Evolutionary conservation across 495 filamentous ascomycete species (phyloP).

Genomic region (Amniculicola lignicola): DNA sequence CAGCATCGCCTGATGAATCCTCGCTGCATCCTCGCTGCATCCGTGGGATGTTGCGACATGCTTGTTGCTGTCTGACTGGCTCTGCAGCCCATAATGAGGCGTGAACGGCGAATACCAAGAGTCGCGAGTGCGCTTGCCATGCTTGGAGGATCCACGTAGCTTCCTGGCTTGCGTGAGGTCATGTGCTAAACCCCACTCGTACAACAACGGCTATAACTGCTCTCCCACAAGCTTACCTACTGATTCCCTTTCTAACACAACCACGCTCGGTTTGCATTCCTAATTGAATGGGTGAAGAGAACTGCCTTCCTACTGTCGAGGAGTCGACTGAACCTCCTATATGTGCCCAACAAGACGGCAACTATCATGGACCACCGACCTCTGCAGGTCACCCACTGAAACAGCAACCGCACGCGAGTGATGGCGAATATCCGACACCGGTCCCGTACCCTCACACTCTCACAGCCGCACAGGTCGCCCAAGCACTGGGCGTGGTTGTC

Average conservation of each 20-base stretch:
- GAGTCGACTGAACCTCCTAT: conserved; percentile 36
- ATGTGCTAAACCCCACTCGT: conserved; percentile 24
- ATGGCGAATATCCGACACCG: background rate
- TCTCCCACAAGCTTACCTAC: conserved; percentile 26
- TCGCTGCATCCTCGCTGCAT: too few species aligned
- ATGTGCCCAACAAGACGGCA: conserved; percentile 19
- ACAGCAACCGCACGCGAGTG: background rate
- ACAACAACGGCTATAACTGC: conserved; percentile 23
- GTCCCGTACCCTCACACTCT: conserved; percentile 28
- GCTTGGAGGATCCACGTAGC: conserved; percentile 29
- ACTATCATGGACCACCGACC: conserved; percentile 19
- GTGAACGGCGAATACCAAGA: conserved; percentile 22
- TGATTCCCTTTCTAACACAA: conserved; percentile 31
- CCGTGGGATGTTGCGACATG: conserved; percentile 14
- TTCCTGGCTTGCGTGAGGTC: conserved; percentile 20
- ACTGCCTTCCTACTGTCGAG: conserved; percentile 27
- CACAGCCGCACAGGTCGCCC: conserved; percentile 24
- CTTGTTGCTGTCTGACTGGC: conserved; percentile 1
- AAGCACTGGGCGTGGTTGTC: conserved; percentile 26
- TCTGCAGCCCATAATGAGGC: conserved; percentile 12
- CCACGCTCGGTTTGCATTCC: conserved; percentile 17
- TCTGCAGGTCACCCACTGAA: background rate
- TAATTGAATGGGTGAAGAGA: conserved; percentile 37
- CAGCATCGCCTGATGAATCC: too few species aligned
- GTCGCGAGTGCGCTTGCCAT: conserved; percentile 10